These are phyloP conservation scores for Vitis hybrid DNA, from an alignment of 177 flowering plant genomes.

Conservation along the genomic window DNA sequence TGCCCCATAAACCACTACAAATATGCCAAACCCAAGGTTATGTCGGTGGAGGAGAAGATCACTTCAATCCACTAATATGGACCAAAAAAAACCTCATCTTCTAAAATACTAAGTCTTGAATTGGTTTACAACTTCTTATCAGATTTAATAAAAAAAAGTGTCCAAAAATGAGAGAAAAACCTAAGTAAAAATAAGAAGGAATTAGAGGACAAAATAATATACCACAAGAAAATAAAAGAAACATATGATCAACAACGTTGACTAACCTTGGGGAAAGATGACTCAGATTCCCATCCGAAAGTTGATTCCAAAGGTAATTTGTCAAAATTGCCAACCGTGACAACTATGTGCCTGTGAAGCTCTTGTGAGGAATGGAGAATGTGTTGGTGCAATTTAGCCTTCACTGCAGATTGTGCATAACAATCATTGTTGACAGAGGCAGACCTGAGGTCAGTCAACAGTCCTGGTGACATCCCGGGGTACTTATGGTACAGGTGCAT, in stretches of 20 bases:
- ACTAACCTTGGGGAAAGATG: conserved; percentile 61
- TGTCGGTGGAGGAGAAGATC: too few relatives aligned
- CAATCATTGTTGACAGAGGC: conserved; percentile 88
- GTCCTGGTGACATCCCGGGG: conserved; percentile 70
- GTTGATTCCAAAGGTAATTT: conserved; percentile 29
- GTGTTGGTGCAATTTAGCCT: conserved; percentile 57
- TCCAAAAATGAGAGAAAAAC: neutral
- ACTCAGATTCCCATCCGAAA: conserved; percentile 76
- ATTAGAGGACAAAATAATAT: neutral
- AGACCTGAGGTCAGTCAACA: conserved; percentile 76
- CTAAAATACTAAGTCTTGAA: too few relatives aligned
- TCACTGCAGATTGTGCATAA: conserved; percentile 64
- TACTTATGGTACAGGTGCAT: conserved; percentile 47
- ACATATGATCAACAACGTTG: neutral
- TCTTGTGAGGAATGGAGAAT: conserved; percentile 56
- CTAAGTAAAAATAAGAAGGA: neutral
- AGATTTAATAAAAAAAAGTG: too few relatives aligned
- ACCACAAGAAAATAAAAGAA: neutral
- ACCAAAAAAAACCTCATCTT: too few relatives aligned
- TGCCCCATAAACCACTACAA: too few relatives aligned
- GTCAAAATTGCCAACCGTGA: conserved; percentile 28
- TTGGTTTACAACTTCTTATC: too few relatives aligned
- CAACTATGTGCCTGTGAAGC: conserved; percentile 47
- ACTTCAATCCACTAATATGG: too few relatives aligned
- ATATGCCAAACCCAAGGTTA: too few relatives aligned